phyloP scores from a whole-genome alignment of 2,329 filamentous ascomycete genomes.

The Sclerotinia sclerotiorum region DNA sequence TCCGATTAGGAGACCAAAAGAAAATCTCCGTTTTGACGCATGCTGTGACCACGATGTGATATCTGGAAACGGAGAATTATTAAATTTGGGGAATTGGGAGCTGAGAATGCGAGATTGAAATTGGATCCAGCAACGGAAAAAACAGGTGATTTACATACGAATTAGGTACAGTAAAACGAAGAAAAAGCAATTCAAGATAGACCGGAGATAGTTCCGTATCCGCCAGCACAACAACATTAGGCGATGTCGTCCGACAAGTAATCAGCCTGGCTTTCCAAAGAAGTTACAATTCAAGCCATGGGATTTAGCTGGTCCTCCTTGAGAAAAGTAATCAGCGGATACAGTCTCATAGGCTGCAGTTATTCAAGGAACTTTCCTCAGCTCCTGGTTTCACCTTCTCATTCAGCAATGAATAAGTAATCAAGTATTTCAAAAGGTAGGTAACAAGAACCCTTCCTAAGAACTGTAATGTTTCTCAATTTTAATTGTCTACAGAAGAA shows the following conservation, averaged over 20 bases:
- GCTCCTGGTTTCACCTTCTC: background rate
- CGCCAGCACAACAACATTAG: background rate
- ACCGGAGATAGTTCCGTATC: background rate
- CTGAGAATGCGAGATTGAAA: background rate
- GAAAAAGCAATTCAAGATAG: background rate
- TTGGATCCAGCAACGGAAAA: background rate
- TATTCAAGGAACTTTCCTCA: slow-evolving; percentile 5
- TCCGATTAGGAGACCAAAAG: background rate
- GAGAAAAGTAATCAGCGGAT: slow-evolving; percentile 1
- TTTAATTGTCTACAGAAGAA: slow-evolving; percentile 18
- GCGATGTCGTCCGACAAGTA: background rate
- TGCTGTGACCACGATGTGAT: slow-evolving; percentile 19
- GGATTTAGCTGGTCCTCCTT: slow-evolving; percentile 7
- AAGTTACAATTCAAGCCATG: slow-evolving; percentile 16
- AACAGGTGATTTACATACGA: background rate
- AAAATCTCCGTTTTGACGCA: slow-evolving; percentile 19
- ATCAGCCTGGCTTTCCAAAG: background rate
- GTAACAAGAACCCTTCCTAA: background rate
- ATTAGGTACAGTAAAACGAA: background rate
- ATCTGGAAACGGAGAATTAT: slow-evolving; percentile 15
- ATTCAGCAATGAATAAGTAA: background rate
- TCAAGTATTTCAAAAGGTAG: background rate
- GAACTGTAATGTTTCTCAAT: background rate
- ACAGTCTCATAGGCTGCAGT: background rate
- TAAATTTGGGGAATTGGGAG: background rate